A percentile compares a stretch with the other conserved stretches of the same genome.
phyloP scores from a whole-genome alignment of 75 land plant genomes.

The Cunninghamia lanceolata region DNA sequence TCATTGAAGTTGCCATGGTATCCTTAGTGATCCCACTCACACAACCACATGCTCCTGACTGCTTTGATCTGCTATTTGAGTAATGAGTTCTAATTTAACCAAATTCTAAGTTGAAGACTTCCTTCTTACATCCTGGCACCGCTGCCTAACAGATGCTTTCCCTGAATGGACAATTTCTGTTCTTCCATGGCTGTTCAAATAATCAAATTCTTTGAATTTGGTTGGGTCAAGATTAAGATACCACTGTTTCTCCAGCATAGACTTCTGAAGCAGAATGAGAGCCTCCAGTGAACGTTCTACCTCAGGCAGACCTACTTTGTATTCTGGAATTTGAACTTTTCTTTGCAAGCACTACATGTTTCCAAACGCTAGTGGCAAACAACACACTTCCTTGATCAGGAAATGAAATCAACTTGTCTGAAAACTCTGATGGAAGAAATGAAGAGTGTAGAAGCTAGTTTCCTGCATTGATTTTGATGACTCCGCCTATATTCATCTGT shows the following conservation, averaged over 20 bases:
- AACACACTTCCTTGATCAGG: conserved; percentile 24
- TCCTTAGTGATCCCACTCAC: conserved; percentile 43
- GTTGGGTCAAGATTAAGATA: too few relatives aligned
- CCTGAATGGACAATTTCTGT: conserved; percentile 56
- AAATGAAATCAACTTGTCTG: conserved; percentile 20
- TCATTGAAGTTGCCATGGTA: conserved; percentile 45
- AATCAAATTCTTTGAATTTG: too few relatives aligned
- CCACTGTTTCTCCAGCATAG: too few relatives aligned
- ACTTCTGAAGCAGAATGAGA: too few relatives aligned
- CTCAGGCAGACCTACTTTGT: conserved; percentile 23
- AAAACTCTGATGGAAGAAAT: conserved; percentile 27
- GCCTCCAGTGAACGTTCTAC: conserved; percentile 26
- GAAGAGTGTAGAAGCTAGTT: conserved; percentile 48
- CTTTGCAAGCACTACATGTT: conserved; percentile 21
- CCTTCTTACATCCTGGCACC: conserved; percentile 46
- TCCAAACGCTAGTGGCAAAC: conserved; percentile 12
- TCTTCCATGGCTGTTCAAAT: conserved; percentile 7
- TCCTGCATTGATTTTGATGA: conserved; percentile 45
- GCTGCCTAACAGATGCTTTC: conserved; percentile 50
- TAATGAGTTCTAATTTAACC: too few relatives aligned
- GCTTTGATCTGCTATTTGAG: too few relatives aligned
- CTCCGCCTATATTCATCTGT: conserved; percentile 46
- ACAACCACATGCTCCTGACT: conserved; percentile 27
- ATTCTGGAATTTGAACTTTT: conserved; percentile 27
- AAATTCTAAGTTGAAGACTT: conserved; percentile 20